A percentile compares a stretch with the other conserved stretches of the same genome.
These are phyloP conservation scores for Phytophthora meadii DNA, from an alignment of 352 stramenopile genomes.

Conservation along the genomic window DNA sequence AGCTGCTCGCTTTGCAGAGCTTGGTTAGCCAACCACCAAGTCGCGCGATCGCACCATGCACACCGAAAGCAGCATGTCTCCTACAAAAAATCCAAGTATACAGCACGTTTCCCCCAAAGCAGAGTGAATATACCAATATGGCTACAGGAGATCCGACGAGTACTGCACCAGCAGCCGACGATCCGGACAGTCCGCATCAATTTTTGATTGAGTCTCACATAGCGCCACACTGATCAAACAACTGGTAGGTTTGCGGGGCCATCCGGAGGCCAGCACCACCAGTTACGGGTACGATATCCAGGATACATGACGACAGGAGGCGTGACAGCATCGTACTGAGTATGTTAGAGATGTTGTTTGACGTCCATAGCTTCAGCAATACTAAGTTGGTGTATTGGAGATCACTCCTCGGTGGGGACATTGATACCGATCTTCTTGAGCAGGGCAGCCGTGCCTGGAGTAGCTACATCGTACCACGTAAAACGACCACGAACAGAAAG, in stretches of 20 bases:
- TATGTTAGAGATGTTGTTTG: constrained; percentile 3
- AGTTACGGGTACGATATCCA: too few species aligned
- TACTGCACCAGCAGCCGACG: background rate
- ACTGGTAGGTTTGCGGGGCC: constrained; percentile 16
- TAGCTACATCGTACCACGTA: constrained; percentile 31
- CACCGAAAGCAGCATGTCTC: constrained; percentile 24
- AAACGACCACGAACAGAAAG: constrained; percentile 14
- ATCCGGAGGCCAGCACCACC: constrained; percentile 13
- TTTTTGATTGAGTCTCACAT: constrained; percentile 10
- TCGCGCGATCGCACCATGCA: constrained; percentile 5
- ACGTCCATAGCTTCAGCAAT: background rate
- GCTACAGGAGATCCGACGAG: background rate
- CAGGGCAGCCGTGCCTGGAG: constrained; percentile 43
- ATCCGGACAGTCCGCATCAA: background rate
- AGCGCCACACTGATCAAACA: constrained; percentile 6
- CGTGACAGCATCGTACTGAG: constrained; percentile 1
- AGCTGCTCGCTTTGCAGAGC: constrained; percentile 1
- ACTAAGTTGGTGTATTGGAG: background rate
- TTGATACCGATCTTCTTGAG: constrained; percentile 58
- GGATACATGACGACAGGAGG: constrained; percentile 1
- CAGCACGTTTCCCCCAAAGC: constrained; percentile 14
- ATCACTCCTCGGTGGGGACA: constrained; percentile 37
- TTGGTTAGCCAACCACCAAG: constrained; percentile 11
- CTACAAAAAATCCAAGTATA: constrained; percentile 10
- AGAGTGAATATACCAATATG: constrained; percentile 19